phyloP scores from a whole-genome alignment of 176 grass and related monocot genomes.

The Leersia perrieri region DNA sequence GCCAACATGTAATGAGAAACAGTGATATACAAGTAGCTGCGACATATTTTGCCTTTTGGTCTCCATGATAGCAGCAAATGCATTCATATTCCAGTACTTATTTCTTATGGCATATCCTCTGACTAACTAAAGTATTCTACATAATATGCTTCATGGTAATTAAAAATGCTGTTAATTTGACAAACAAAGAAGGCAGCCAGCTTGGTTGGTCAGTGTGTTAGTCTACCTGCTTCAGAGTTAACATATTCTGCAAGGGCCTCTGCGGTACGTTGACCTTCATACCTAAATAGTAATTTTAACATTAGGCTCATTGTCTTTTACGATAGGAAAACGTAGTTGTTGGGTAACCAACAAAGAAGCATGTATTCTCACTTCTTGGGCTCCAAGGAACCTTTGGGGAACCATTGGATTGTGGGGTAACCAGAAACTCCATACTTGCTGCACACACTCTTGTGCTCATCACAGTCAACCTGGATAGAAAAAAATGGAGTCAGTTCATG shows the following conservation, averaged over 20 bases:
- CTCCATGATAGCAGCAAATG: not conserved
- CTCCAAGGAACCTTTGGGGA: slow-evolving; percentile 93
- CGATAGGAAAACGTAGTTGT: not conserved
- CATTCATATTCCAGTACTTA: not conserved
- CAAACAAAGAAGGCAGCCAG: not conserved
- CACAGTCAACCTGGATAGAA: slow-evolving; percentile 84
- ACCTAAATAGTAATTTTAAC: slow-evolving; percentile 45
- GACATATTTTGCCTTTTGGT: not conserved
- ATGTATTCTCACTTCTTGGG: slow-evolving; percentile 77
- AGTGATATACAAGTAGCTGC: not conserved
- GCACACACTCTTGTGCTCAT: slow-evolving; percentile 89
- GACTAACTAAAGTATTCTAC: not conserved
- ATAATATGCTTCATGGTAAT: not conserved
- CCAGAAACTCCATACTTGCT: slow-evolving; percentile 96
- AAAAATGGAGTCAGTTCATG: not conserved
- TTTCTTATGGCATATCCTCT: not conserved
- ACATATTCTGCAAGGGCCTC: slow-evolving; percentile 85
- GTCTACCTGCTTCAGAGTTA: slow-evolving; percentile 91
- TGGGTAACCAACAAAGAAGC: slow-evolving; percentile 4
- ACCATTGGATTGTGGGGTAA: slow-evolving; percentile 98
- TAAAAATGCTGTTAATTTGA: not conserved
- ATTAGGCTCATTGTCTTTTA: not conserved
- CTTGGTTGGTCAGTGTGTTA: not conserved
- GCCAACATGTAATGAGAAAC: not conserved
- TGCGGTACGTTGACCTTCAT: slow-evolving; percentile 72